Evolutionary conservation across 805 yeast species (phyloP).

Genomic region (Pichia phayaonensis): DNA sequence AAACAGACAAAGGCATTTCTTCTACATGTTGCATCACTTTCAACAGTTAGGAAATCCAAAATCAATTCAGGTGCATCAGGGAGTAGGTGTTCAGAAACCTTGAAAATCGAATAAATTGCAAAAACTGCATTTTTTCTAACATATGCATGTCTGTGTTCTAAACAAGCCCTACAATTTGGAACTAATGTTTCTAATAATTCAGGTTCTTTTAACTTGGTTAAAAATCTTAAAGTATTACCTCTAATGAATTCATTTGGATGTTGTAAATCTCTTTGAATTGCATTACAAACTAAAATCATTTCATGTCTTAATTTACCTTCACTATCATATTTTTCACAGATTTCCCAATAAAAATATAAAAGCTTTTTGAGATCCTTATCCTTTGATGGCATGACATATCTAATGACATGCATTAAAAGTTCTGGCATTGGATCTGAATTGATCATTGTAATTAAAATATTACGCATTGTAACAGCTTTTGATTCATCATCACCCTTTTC

Average conservation of each 20-base stretch:
- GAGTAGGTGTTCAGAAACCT: slow-evolving; percentile 75
- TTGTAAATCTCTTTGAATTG: slow-evolving; percentile 93
- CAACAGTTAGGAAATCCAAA: slow-evolving; percentile 63
- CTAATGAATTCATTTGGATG: slow-evolving; percentile 97
- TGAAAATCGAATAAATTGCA: slow-evolving; percentile 76
- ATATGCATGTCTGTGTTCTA: slow-evolving; percentile 95
- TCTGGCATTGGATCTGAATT: slow-evolving; percentile 92
- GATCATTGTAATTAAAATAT: slow-evolving; percentile 75
- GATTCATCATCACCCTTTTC: slow-evolving; percentile 87
- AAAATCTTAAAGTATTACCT: slow-evolving; percentile 89
- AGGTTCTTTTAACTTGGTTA: slow-evolving; percentile 84
- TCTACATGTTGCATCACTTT: slow-evolving; percentile 88
- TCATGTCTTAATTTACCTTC: slow-evolving; percentile 94
- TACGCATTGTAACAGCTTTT: slow-evolving; percentile 85
- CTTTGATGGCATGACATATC: slow-evolving; percentile 95
- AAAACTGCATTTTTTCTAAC: slow-evolving; percentile 96
- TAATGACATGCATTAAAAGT: slow-evolving; percentile 89
- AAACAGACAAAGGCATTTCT: slow-evolving; percentile 91
- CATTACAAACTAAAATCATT: slow-evolving; percentile 97
- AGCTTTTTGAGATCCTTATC: slow-evolving; percentile 87
- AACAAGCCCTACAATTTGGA: slow-evolving; percentile 82
- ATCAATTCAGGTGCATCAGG: slow-evolving; percentile 95
- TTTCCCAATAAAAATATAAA: slow-evolving; percentile 95
- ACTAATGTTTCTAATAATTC: slow-evolving; percentile 93
- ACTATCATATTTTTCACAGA: slow-evolving; percentile 82